Evolutionary conservation across 768 basidiomycete genomes (phyloP).

Genomic region (Collybiopsis luxurians): DNA sequence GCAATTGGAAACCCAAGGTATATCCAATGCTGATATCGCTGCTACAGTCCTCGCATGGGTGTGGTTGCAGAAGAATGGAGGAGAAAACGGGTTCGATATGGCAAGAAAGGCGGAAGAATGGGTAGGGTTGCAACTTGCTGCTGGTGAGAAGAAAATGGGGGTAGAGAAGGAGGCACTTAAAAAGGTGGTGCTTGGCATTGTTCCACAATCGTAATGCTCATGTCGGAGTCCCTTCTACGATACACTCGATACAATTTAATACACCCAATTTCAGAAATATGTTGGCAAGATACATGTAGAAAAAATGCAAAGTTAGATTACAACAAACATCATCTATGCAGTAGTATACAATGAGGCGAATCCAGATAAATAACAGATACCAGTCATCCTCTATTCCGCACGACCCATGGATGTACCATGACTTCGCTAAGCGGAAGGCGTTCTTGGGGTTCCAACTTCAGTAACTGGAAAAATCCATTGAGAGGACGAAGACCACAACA

Average conservation of each 20-base stretch:
- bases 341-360: background rate
- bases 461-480: background rate
- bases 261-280: no score
- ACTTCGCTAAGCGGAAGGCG: slow-evolving; percentile 1
- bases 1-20: background rate
- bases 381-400: background rate
- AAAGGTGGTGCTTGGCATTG: background rate
- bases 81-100: slow-evolving; percentile 1
- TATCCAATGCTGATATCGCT: background rate
- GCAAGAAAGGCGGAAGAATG: background rate
- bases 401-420: slow-evolving; percentile 4
- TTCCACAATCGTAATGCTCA: background rate
- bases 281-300: no score
- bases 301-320: no score
- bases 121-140: background rate
- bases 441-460: background rate
- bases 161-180: background rate
- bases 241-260: no score
- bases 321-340: no score
- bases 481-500: background rate
- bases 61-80: slow-evolving; percentile 3
- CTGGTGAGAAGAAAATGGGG: no score
- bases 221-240: background rate
- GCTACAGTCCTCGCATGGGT: background rate
- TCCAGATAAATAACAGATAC: background rate